Evolutionary conservation across 177 flowering plant genomes (phyloP).

Genomic region (Tripterygium wilfordii): DNA sequence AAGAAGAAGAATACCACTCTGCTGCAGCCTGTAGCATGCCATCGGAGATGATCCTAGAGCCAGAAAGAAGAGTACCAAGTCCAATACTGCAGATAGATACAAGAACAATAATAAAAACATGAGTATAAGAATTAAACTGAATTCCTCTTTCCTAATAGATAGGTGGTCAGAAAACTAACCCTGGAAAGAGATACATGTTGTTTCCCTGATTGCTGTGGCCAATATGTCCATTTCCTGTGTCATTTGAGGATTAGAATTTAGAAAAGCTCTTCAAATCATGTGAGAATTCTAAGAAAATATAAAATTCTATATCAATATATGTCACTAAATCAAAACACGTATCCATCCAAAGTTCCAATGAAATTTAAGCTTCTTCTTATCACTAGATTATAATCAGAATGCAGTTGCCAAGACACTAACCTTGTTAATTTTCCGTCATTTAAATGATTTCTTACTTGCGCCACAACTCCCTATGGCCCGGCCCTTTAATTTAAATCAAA

Average conservation of each 20-base stretch:
- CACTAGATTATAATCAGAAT: too few relatives aligned
- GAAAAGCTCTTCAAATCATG: neutral
- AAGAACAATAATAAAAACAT: neutral
- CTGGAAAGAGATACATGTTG: constrained; percentile 98
- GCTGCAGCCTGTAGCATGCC: constrained; percentile 99
- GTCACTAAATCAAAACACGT: neutral
- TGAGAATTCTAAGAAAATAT: neutral
- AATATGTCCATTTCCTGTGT: constrained; percentile 71
- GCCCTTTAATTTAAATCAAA: too few relatives aligned
- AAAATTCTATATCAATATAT: neutral
- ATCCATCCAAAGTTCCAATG: neutral
- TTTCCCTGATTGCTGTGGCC: constrained; percentile 98
- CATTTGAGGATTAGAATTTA: constrained; percentile 3
- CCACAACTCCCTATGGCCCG: too few relatives aligned
- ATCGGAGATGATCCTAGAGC: constrained; percentile 74
- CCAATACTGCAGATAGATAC: constrained; percentile 66
- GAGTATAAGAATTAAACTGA: neutral
- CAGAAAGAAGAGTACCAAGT: constrained; percentile 85
- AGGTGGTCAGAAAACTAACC: constrained; percentile 45
- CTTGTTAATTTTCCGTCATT: too few relatives aligned
- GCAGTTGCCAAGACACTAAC: too few relatives aligned
- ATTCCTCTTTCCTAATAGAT: neutral
- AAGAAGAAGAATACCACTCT: constrained; percentile 56
- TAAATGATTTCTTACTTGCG: too few relatives aligned
- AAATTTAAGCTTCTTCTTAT: too few relatives aligned